These are phyloP conservation scores for Penicillium sp. DNA, from an alignment of 2,329 filamentous ascomycete species.

Conservation along the genomic window DNA sequence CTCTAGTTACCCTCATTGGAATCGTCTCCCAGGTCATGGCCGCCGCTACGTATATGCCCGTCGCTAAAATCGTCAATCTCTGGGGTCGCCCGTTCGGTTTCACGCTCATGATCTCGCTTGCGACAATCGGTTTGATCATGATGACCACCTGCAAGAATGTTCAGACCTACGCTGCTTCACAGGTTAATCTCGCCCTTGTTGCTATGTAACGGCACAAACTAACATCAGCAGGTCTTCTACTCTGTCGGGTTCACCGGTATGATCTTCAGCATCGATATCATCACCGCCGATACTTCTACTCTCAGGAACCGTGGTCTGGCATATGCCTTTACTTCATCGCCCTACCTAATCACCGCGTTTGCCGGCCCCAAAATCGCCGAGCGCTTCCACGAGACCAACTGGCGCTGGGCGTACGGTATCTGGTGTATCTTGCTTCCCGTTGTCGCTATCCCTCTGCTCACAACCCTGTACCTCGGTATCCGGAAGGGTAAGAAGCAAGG, in stretches of 20 bases:
- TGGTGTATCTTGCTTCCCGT: slow-evolving; percentile 66
- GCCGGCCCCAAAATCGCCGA: slow-evolving; percentile 60
- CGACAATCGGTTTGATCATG: slow-evolving; percentile 59
- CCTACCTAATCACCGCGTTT: slow-evolving; percentile 68
- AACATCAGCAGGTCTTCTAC: slow-evolving; percentile 58
- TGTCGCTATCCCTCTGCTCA: slow-evolving; percentile 60
- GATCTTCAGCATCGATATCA: slow-evolving; percentile 61
- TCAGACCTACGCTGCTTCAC: slow-evolving; percentile 65
- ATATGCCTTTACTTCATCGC: slow-evolving; percentile 64
- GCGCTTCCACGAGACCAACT: slow-evolving; percentile 55
- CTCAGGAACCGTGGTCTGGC: slow-evolving; percentile 66
- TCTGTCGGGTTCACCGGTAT: slow-evolving; percentile 62
- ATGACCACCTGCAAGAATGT: slow-evolving; percentile 66
- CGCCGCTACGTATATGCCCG: slow-evolving; percentile 63
- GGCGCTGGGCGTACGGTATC: slow-evolving; percentile 68
- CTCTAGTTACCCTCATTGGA: slow-evolving; percentile 56
- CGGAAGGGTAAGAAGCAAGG: slow-evolving; percentile 62
- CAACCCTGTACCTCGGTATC: slow-evolving; percentile 59
- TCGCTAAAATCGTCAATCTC: slow-evolving; percentile 66
- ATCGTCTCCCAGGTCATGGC: slow-evolving; percentile 61
- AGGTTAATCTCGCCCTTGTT: slow-evolving; percentile 33
- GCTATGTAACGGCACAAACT: not conserved
- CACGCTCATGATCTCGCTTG: slow-evolving; percentile 52
- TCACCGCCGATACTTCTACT: slow-evolving; percentile 66
- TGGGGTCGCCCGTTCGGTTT: slow-evolving; percentile 67